phyloP scores from a whole-genome alignment of 2,329 filamentous ascomycete species.

The Pseudogymnoascus sp. region DNA sequence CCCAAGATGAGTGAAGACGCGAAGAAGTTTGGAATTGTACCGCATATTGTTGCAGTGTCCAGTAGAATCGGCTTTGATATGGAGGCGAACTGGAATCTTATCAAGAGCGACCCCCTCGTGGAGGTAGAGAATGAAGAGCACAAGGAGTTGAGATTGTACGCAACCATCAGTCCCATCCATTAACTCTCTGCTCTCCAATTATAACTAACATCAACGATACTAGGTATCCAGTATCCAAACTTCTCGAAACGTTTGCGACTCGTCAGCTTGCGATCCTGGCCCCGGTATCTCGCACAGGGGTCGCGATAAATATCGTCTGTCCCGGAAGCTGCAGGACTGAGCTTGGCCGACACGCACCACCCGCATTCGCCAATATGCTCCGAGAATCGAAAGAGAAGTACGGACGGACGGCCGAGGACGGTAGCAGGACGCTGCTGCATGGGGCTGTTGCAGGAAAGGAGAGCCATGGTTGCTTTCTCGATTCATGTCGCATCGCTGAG shows the following conservation, averaged over 20 bases:
- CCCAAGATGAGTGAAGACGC: constrained; percentile 31
- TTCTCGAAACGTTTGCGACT: constrained; percentile 22
- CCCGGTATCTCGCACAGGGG: constrained; percentile 22
- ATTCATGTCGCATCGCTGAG: constrained; percentile 17
- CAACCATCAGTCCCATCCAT: not conserved
- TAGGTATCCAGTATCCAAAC: constrained; percentile 27
- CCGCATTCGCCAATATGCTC: constrained; percentile 12
- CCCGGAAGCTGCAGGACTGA: constrained; percentile 28
- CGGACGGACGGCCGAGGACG: constrained; percentile 26
- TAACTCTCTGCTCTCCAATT: not conserved
- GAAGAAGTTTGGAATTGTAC: constrained; percentile 16
- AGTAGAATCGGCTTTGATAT: constrained; percentile 19
- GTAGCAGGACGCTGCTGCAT: constrained; percentile 27
- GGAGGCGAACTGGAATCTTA: constrained; percentile 16
- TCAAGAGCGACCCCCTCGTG: constrained; percentile 21
- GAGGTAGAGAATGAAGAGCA: constrained; percentile 17
- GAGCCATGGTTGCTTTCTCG: constrained; percentile 24
- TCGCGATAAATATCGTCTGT: constrained; percentile 25
- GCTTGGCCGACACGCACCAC: constrained; percentile 20
- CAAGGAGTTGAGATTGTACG: constrained; percentile 15
- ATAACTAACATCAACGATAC: constrained; percentile 8
- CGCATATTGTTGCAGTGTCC: constrained; percentile 18
- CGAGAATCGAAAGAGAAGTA: constrained; percentile 14
- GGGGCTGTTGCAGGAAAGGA: constrained; percentile 24
- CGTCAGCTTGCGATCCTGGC: constrained; percentile 21